These are phyloP conservation scores for Vitis hybrid DNA, from an alignment of 177 flowering plant genomes.

Conservation along the genomic window DNA sequence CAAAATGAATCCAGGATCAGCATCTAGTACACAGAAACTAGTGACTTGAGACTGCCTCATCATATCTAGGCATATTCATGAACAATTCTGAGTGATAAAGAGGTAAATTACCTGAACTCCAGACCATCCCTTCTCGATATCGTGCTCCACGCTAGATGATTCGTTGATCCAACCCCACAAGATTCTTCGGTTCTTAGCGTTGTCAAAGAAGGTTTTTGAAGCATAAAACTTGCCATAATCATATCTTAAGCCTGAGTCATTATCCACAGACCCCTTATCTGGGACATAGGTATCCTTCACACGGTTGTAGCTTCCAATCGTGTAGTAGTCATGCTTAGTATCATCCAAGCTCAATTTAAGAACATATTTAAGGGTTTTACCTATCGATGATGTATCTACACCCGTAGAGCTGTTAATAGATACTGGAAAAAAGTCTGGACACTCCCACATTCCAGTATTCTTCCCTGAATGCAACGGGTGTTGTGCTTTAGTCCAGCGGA, in stretches of 20 bases:
- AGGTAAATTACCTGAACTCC: slow-evolving; percentile 48
- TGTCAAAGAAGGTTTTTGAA: slow-evolving; percentile 2
- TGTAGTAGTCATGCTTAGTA: slow-evolving; percentile 9
- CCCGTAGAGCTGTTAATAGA: slow-evolving; percentile 10
- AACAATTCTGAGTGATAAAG: background rate
- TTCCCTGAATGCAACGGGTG: slow-evolving; percentile 35
- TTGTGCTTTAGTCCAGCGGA: slow-evolving; percentile 29
- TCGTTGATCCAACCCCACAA: slow-evolving; percentile 23
- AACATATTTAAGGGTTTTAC: slow-evolving; percentile 33
- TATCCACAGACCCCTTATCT: slow-evolving; percentile 1
- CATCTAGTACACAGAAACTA: too few relatives aligned
- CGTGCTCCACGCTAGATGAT: slow-evolving; percentile 23
- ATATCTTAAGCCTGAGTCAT: background rate
- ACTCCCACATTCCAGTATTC: slow-evolving; percentile 63
- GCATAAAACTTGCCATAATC: slow-evolving; percentile 10
- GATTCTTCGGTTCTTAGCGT: slow-evolving; percentile 1
- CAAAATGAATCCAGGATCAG: slow-evolving; percentile 7
- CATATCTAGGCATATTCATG: too few relatives aligned
- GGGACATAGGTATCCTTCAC: background rate
- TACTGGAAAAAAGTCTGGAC: slow-evolving; percentile 64
- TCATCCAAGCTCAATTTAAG: slow-evolving; percentile 45
- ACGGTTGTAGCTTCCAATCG: background rate
- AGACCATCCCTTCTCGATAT: slow-evolving; percentile 52
- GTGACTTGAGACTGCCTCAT: too few relatives aligned
- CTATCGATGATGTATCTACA: slow-evolving; percentile 29